Evolutionary conservation across 73 alveolate genomes (phyloP), one percentile per base, ranked within the genome.

Genomic region (Tetrahymena malaccensis): DNA sequence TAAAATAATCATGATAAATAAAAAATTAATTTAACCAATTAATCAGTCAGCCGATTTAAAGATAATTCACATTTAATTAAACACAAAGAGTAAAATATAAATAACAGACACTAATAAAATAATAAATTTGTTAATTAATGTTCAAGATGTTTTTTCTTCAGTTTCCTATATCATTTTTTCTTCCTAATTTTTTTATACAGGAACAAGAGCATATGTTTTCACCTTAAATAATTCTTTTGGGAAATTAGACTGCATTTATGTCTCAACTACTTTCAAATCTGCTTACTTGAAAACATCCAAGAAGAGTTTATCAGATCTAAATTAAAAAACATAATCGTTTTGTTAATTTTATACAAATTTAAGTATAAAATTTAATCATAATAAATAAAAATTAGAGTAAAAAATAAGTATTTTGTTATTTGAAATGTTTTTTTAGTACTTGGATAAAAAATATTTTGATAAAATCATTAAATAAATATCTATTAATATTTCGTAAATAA

Each of bases 221-320:
- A 70, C 89, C 22, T 70, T 70, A 31, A 70, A 70, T 70, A 70
- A 70, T 3, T 70, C 89, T 33, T 70, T 70, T 2, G 89, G 89
- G 89, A 70, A 70, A 70, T 70, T 70, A 70, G 89, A 70, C 12
- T 70, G 37, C 89, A 70, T 70, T 70, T 70, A 31, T 4, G 89
- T 70, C 31, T 70, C 89, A 21, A 96, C 96, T 1, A 96, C 96
- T n/a, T 31, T 55, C 55, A 85, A 93, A 7, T 97, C 98, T 4
- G 97, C 97, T 55, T 35, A 84, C 50, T 96, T 97, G 89, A 96
- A 96, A n/a, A 96, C 83, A 27, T 95, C 97, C 19, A 84, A 43
- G 85, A 83, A 96, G 34, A 94, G 37, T 25, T 40, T 50, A 33
- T 84, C 96, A 5, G 96, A 55, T 94, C 98, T 95, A 93, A 83